Conservation (phyloP, 768 basidiomycete species). For the Serendipita vermifera region DNA sequence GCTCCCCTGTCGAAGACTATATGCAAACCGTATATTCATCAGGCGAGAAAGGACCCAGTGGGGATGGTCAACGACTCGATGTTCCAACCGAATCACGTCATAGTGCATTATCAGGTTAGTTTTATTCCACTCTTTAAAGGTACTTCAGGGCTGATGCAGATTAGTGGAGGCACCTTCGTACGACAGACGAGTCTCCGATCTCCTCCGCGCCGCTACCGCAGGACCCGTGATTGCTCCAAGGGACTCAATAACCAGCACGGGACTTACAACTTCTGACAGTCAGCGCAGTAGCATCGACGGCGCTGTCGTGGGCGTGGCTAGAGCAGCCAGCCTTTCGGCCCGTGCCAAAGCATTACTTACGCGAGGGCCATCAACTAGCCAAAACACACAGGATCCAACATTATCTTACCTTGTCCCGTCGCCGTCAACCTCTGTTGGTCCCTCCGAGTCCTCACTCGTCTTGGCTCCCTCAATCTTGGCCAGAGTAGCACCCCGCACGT, state of each 20-base stretch:
- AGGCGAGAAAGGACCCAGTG: no score
- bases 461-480: not conserved
- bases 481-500: not conserved
- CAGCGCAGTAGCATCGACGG: not conserved
- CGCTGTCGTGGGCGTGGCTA: constrained; percentile 1
- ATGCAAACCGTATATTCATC: no score
- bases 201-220: no score
- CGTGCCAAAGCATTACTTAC: not conserved
- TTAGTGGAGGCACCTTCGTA: not conserved
- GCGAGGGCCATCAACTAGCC: constrained; percentile 5
- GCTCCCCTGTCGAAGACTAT: no score
- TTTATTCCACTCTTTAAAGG: not conserved
- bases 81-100: no score
- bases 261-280: not conserved
- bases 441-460: not conserved
- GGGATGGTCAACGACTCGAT: no score
- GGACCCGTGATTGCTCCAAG: not conserved
- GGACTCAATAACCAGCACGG: not conserved
- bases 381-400: not conserved
- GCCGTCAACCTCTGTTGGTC: not conserved
- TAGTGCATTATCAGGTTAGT: not conserved
- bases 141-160: not conserved
- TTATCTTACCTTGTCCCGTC: not conserved
- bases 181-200: not conserved
- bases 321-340: constrained; percentile 1